phyloP scores from a whole-genome alignment of 179 eudicot species.

The Silene coronaria region DNA sequence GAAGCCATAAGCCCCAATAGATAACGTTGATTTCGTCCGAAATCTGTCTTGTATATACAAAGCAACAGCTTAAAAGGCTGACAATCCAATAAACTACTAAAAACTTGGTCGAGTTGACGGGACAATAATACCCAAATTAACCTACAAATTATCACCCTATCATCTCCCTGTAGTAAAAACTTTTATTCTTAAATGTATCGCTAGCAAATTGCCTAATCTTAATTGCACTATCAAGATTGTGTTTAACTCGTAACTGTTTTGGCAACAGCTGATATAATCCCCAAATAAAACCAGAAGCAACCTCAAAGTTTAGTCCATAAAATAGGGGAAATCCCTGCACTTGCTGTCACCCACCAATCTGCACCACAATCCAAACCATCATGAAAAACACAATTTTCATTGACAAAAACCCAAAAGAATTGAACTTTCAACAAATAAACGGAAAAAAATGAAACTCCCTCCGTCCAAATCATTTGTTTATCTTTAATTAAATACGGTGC shows the following conservation, averaged over 20 bases:
- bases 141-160: slow-evolving; percentile 1
- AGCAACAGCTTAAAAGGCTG: background rate
- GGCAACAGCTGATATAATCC: slow-evolving; percentile 1
- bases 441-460: background rate
- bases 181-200: background rate
- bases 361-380: slow-evolving; percentile 16
- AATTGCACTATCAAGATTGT: background rate
- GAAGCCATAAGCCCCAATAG: slow-evolving; percentile 26
- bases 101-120: slow-evolving; percentile 10
- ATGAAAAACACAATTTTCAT: slow-evolving; percentile 8
- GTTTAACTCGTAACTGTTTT: background rate
- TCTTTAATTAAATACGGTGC: no score
- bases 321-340: slow-evolving; percentile 27
- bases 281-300: slow-evolving; percentile 1
- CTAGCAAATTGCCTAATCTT: background rate
- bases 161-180: background rate
- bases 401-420: slow-evolving; percentile 1
- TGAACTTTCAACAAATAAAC: slow-evolving; percentile 14
- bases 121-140: slow-evolving; percentile 7
- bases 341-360: slow-evolving; percentile 26
- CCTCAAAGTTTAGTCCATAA: slow-evolving; percentile 17
- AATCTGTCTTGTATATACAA: slow-evolving; percentile 11
- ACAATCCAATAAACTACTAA: background rate
- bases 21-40: slow-evolving; percentile 6
- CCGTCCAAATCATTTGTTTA: no score